phyloP scores from a whole-genome alignment of 202 grass and related monocot species.

The Schoenoplectus tabernaemontani region DNA sequence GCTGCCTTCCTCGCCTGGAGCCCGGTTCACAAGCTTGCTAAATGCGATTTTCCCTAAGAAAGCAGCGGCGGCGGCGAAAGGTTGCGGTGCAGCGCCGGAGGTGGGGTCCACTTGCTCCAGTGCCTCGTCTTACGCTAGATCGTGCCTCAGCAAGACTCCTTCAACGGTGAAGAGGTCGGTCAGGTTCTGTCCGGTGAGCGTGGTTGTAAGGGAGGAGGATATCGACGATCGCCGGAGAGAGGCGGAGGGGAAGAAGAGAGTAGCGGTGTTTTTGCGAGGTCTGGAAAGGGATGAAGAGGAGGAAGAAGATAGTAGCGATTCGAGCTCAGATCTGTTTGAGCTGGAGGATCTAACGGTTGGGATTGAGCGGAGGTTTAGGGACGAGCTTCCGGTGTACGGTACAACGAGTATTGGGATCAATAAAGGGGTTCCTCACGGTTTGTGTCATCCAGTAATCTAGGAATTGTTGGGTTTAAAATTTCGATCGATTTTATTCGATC shows the following conservation, averaged over 20 bases:
- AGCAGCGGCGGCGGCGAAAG: conserved; percentile 16
- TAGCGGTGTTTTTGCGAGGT: conserved; percentile 50
- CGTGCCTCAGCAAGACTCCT: conserved; percentile 83
- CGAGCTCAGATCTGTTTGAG: conserved; percentile 98
- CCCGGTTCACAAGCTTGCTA: conserved; percentile 57
- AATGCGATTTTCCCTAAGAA: conserved; percentile 73
- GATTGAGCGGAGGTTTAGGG: conserved; percentile 27
- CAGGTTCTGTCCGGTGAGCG: conserved; percentile 42
- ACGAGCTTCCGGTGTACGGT: conserved; percentile 97
- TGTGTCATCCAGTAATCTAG: conserved; percentile 27
- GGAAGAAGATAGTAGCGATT: conserved; percentile 71
- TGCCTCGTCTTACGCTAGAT: conserved; percentile 60
- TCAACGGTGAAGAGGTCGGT: conserved; percentile 64
- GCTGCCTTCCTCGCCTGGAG: conserved; percentile 65
- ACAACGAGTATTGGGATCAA: conserved; percentile 53
- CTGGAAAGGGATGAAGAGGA: conserved; percentile 58
- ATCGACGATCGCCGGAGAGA: conserved; percentile 24
- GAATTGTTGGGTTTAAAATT: background rate
- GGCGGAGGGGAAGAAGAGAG: conserved; percentile 26
- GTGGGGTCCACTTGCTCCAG: conserved; percentile 59
- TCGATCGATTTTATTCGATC: background rate
- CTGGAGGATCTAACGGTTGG: conserved; percentile 48
- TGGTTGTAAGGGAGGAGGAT: conserved; percentile 13
- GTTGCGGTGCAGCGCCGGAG: background rate
- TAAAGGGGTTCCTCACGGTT: conserved; percentile 38